Base-by-base conservation (phyloP, 768 basidiomycete species). In the Tulasnella sp. region DNA sequence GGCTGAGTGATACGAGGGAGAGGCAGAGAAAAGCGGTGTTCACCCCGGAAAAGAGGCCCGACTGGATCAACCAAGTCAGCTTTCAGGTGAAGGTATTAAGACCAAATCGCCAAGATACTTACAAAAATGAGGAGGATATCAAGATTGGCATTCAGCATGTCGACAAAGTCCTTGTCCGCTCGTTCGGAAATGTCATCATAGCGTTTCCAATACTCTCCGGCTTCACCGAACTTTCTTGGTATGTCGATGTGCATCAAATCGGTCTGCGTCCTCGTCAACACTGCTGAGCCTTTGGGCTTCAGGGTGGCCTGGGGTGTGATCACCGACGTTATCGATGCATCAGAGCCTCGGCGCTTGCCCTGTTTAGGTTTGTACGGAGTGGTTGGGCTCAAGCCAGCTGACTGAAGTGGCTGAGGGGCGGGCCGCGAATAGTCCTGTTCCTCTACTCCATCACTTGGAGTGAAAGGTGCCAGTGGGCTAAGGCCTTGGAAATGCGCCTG, bases 1-100 rank as follows among this genome's bases (percentile, higher is more conserved):
- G 70, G 19, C 70, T 72, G 1, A 72, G 59, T 6, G 22, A 35
- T 3, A 26, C 70, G 14, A 72, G 22, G 1, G 70, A 63, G 35
- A 63, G 22, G 36, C 8, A n/a, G 14, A 72, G 11, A 17, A 72
- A 72, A 59, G 62, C 35, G 17, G 59, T 72, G 34, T 72, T 72
- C 1, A 72, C 63, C 12, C 59, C 70, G 26, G 70, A 72, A 35
- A 72, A 72, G 16, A 72, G 70, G 62, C 70, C 70, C 19, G 70
- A 52, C 70, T 72, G 17, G 17, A 40, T n/a, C 36, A 9, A 35
- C 3, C 4, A 19, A 34, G 37, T 64, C 63, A 35, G 63, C 42
- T 35, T 26, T n/a, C 3, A 64, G 3, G 63, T 7, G 8, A 64
- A 34, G 32, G n/a, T 6, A 64, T 64, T 7, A 2, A 32, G 19